phyloP scores from a whole-genome alignment of 176 grass and related monocot species.

The Eragrostis nindensis region DNA sequence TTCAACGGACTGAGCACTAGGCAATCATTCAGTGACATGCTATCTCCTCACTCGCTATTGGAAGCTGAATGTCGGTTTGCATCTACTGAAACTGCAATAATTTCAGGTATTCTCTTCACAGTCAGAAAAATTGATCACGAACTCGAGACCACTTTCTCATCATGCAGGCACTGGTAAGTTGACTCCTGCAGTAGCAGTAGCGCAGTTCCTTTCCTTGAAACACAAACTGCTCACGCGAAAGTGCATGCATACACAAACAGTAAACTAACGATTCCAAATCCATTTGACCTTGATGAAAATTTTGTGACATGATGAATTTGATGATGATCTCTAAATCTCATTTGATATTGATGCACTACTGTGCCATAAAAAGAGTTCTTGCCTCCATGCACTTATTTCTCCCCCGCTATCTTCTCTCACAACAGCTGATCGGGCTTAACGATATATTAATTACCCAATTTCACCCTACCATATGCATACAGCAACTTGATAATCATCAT shows the following conservation, averaged over 20 bases:
- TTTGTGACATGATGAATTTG: neutral
- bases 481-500: slow-evolving; percentile 10
- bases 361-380: slow-evolving; percentile 52
- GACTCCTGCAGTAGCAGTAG: neutral
- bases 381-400: slow-evolving; percentile 69
- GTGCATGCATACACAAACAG: neutral
- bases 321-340: neutral
- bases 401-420: slow-evolving; percentile 28
- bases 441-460: slow-evolving; percentile 25
- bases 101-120: neutral
- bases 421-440: slow-evolving; percentile 27
- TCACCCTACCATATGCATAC: slow-evolving; percentile 42
- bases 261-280: neutral
- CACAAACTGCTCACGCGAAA: neutral
- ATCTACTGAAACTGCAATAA: neutral
- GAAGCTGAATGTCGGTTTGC: neutral
- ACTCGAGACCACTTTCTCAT: neutral
- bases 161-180: neutral
- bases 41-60: neutral
- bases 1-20: neutral
- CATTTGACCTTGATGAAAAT: slow-evolving; percentile 21
- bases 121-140: neutral
- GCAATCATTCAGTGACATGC: neutral
- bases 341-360: slow-evolving; percentile 19
- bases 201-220: neutral